Conservation (phyloP, 2,329 filamentous ascomycete genomes). For the Beauveria australis region DNA sequence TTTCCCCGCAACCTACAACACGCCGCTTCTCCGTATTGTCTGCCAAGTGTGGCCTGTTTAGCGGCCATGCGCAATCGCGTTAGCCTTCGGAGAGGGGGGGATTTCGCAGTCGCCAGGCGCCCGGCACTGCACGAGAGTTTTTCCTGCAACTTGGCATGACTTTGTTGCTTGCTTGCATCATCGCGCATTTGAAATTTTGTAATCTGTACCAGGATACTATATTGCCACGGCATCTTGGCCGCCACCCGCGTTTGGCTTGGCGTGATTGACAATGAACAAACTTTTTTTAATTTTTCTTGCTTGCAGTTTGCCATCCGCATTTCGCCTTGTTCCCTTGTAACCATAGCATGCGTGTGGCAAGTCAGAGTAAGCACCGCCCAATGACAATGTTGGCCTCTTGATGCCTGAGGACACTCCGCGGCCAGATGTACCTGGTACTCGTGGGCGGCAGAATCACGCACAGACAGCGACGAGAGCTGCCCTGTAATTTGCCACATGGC, state of each 20-base stretch:
- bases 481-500: too few species aligned
- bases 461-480: neutral
- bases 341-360: neutral
- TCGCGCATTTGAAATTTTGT: too few species aligned
- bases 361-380: neutral
- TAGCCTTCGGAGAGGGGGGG: neutral
- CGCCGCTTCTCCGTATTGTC: neutral
- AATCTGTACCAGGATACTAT: too few species aligned
- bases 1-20: neutral
- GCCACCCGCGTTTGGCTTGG: constrained; percentile 5
- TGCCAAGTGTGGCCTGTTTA: neutral
- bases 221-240: neutral
- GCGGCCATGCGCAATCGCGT: neutral
- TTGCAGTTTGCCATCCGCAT: neutral
- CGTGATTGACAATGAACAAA: neutral
- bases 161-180: neutral
- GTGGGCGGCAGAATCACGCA: neutral
- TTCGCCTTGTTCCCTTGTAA: neutral
- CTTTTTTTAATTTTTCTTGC: too few species aligned
- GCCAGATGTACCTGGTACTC: neutral
- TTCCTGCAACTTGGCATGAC: neutral
- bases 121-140: neutral
- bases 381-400: neutral
- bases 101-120: neutral
- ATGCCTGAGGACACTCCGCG: neutral